phyloP scores from a whole-genome alignment of 139 green algal genomes.

The Trebouxia sp. region DNA sequence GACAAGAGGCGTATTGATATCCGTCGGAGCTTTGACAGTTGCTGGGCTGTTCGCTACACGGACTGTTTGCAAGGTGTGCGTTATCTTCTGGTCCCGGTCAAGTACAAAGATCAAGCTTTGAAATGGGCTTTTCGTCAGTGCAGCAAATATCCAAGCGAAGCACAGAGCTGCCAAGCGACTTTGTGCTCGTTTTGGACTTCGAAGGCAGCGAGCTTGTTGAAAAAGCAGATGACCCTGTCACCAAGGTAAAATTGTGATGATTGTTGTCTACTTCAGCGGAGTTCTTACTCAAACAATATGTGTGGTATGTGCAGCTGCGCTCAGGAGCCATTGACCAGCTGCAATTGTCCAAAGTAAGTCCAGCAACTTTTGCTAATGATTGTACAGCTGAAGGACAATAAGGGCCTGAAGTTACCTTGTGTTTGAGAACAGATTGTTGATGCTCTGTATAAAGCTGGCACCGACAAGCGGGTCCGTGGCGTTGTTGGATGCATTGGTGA shows the following conservation, averaged over 20 bases:
- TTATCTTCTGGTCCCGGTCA: too few relatives aligned
- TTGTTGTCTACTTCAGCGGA: too few relatives aligned
- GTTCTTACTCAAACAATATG: too few relatives aligned
- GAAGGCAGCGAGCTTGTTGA: not conserved
- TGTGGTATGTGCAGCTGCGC: not conserved
- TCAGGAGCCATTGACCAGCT: not conserved
- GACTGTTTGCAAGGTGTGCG: not conserved
- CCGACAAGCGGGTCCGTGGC: slow-evolving; percentile 50
- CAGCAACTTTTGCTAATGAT: too few relatives aligned
- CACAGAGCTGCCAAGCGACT: not conserved
- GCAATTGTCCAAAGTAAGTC: slow-evolving; percentile 1
- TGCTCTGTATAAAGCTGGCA: slow-evolving; percentile 46
- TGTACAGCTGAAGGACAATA: too few relatives aligned
- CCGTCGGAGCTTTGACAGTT: not conserved
- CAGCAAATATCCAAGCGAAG: not conserved
- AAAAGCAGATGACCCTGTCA: not conserved
- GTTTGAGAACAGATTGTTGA: slow-evolving; percentile 52
- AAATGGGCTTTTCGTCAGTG: not conserved
- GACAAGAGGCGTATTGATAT: not conserved
- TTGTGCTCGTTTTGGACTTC: slow-evolving; percentile 4
- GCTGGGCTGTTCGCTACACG: not conserved
- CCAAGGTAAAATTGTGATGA: not conserved
- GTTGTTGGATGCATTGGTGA: slow-evolving; percentile 39
- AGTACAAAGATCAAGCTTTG: too few relatives aligned
- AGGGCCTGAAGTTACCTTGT: too few relatives aligned